Base-by-base conservation (phyloP, 805 yeast species). In the Yarrowia hollandica region DNA sequence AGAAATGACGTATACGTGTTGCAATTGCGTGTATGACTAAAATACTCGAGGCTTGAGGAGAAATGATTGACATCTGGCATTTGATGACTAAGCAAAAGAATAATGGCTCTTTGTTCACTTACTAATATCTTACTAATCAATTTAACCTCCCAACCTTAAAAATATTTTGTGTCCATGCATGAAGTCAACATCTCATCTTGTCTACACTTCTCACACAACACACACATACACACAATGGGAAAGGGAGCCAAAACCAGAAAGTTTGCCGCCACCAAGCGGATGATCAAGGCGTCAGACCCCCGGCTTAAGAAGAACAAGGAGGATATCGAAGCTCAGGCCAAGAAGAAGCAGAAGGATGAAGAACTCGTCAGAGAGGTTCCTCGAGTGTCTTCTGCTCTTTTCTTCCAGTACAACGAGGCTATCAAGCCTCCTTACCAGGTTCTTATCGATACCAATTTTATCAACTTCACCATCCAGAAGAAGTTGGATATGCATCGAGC, bases 391-490 rank as follows among this genome's bases (percentile, higher is more conserved):
- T 88, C 96, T 59, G 95, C 99, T 0, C 78, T 94, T 41, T 94
- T 94, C 72, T 94, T 94, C 78, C 97, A 92, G 71, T 92, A 83
- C 71, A 94, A 94, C 71, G 86, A 85, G 70, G 90, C 97, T 15
- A 88, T 94, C 64, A 90, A 88, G 71, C 99, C 99, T n/a, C 99
- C 99, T 42, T 94, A 94, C 69, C 98, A 94, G 71, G 92, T 94
- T 4, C 79, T 94, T 16, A 85, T 94, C 54, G 99, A 94, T 82
- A 94, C 99, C 25, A 94, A 94, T 77, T 94, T 94, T 74, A 88
- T 94, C 73, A 94, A 94, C 76, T 91, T 91, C 74, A 88, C 96
- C 63, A 92, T 94, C 64, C 97, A 90, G 72, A 94, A 94, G 76
- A 94, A 94, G 69, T 84, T 94, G 59, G 99, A 94, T 71, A 77